phyloP scores from a whole-genome alignment of 2,329 filamentous ascomycete species.

The Coccinonectria pachysandricola region DNA sequence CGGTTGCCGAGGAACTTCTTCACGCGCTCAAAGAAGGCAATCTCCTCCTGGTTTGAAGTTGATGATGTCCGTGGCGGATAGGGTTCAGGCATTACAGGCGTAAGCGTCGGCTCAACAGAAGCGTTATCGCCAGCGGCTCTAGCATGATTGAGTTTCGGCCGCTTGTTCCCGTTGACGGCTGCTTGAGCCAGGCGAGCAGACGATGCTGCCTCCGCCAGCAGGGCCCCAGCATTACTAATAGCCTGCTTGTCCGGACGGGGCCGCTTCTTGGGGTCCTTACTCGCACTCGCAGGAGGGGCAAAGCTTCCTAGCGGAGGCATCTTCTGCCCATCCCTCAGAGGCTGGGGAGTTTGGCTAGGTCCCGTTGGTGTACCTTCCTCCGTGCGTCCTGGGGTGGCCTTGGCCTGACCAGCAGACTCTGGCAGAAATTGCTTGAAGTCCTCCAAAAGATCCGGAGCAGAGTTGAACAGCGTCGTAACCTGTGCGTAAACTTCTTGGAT shows the following conservation, averaged over 20 bases:
- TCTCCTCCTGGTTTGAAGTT: conserved; percentile 72
- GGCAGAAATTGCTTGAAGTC: conserved; percentile 98
- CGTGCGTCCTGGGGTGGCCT: conserved; percentile 43
- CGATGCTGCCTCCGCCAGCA: conserved; percentile 33
- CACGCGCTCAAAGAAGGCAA: conserved; percentile 89
- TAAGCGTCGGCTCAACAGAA: conserved; percentile 73
- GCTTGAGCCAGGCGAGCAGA: conserved; percentile 23
- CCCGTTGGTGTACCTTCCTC: conserved; percentile 40
- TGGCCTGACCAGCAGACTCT: conserved; percentile 57
- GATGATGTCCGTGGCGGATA: conserved; percentile 65
- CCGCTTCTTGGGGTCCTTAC: conserved; percentile 85
- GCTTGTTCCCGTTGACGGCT: conserved; percentile 40
- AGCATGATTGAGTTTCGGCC: conserved; percentile 64
- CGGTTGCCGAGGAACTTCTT: conserved; percentile 96
- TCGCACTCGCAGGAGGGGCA: conserved; percentile 67
- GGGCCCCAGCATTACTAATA: conserved; percentile 36
- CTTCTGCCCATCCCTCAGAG: conserved; percentile 54
- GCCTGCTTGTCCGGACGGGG: conserved; percentile 49
- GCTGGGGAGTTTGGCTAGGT: conserved; percentile 45
- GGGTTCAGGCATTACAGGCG: conserved; percentile 79
- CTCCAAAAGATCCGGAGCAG: conserved; percentile 86
- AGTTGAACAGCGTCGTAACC: conserved; percentile 87
- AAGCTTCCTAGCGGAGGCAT: conserved; percentile 95
- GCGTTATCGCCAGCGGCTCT: conserved; percentile 48
- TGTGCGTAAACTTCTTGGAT: conserved; percentile 98